Evolutionary conservation across 2,329 filamentous ascomycete species (phyloP).

Genomic region (Dothiorella sarmentorum): DNA sequence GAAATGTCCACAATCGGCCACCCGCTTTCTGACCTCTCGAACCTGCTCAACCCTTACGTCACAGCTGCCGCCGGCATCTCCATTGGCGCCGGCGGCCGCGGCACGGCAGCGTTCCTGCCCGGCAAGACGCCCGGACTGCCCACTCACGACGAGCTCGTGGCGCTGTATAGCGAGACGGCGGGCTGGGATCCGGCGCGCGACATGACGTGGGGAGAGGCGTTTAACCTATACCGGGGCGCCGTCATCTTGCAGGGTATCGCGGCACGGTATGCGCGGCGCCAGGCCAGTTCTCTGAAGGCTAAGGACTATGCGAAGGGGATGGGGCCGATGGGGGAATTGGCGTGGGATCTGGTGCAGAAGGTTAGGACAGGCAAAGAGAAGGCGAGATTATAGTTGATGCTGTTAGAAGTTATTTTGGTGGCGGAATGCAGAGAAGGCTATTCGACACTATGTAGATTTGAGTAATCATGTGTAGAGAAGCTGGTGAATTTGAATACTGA

Average conservation of each 20-base stretch:
- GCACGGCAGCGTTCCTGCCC: conserved; percentile 55
- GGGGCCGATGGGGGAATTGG: conserved; percentile 69
- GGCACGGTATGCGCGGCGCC: conserved; percentile 75
- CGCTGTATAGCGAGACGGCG: conserved; percentile 65
- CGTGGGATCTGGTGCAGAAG: conserved; percentile 68
- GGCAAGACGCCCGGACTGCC: conserved; percentile 66
- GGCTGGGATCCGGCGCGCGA: conserved; percentile 67
- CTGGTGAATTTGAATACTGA: neutral
- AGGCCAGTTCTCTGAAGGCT: conserved; percentile 86
- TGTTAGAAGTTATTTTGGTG: neutral
- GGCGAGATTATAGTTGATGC: conserved; percentile 33
- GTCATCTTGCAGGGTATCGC: conserved; percentile 86
- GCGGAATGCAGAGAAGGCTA: neutral
- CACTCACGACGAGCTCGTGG: conserved; percentile 54
- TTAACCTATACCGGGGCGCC: conserved; percentile 56
- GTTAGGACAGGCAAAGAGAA: conserved; percentile 42
- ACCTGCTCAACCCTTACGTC: conserved; percentile 57
- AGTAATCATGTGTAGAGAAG: neutral
- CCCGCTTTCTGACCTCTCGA: conserved; percentile 84
- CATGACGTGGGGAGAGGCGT: conserved; percentile 62
- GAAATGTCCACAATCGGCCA: conserved; percentile 99
- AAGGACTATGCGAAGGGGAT: conserved; percentile 67
- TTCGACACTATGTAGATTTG: neutral
- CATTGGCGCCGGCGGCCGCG: conserved; percentile 31
- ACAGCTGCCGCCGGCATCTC: conserved; percentile 39